Evolutionary conservation across 495 filamentous ascomycete genomes (phyloP).

Genomic region (Chaetomium cochliodes): DNA sequence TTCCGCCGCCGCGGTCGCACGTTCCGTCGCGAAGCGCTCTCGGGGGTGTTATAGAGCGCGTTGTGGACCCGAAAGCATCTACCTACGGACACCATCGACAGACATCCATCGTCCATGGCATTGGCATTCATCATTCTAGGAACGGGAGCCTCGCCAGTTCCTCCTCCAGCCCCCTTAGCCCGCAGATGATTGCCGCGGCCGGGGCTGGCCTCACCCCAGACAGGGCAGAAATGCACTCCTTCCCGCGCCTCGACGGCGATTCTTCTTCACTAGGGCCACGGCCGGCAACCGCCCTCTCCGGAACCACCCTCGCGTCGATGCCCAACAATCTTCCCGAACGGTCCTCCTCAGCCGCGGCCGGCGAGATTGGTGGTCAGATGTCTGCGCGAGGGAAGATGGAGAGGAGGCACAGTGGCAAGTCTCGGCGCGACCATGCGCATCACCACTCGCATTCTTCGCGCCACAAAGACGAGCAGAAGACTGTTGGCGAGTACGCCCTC

Average conservation of each 20-base stretch:
- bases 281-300: slow-evolving; percentile 45
- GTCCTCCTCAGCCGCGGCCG: slow-evolving; percentile 33
- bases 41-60: slow-evolving; percentile 62
- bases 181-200: slow-evolving; percentile 75
- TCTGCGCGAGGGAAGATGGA: slow-evolving; percentile 54
- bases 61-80: slow-evolving; percentile 46
- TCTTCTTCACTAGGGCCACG: slow-evolving; percentile 34
- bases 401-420: slow-evolving; percentile 62
- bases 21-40: slow-evolving; percentile 44
- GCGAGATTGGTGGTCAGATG: slow-evolving; percentile 24
- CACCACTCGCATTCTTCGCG: slow-evolving; percentile 81
- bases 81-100: slow-evolving; percentile 88
- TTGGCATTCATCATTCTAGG: slow-evolving; percentile 87
- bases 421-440: slow-evolving; percentile 68
- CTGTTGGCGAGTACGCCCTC: slow-evolving; percentile 92
- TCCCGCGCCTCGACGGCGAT: slow-evolving; percentile 46
- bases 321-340: slow-evolving; percentile 38
- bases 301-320: slow-evolving; percentile 40
- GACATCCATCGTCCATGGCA: slow-evolving; percentile 90
- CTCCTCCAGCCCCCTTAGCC: slow-evolving; percentile 75
- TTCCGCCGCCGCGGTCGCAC: slow-evolving; percentile 37
- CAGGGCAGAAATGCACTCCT: slow-evolving; percentile 43
- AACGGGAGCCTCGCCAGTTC: slow-evolving; percentile 67
- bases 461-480: slow-evolving; percentile 73
- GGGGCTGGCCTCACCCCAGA: slow-evolving; percentile 49